Base-by-base conservation (phyloP, 805 yeast genomes). In the Pichia insulana region DNA sequence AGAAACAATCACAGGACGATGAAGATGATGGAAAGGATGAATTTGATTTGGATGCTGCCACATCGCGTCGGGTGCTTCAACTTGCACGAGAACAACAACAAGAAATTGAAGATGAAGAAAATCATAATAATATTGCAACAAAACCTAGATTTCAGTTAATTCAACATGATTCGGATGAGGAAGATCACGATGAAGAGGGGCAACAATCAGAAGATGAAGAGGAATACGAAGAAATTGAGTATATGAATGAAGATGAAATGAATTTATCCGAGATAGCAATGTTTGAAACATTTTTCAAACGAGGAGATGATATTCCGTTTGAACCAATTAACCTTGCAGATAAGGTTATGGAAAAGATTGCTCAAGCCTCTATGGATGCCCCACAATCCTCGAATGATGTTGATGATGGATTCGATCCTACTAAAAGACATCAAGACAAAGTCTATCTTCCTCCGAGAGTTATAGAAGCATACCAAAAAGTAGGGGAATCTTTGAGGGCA, bases 371-470 rank as follows among this genome's bases (percentile, higher is more conserved):
- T 36, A 54, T 49, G 30, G 49, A 54, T 43, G 60, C 59, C 37
- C 49, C 50, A 41, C 45, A 45, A 34, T 35, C 25, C 8, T 33
- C 15, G 16, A 63, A 59, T 31, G 48, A 52, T 36, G 63, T 60
- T 39, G 52, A 42, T 7, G 62, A 60, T 32, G 51, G 52, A 36
- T 46, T 35, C 9, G 53, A 56, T 36, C 40, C 45, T 19, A 41
- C 41, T 22, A 62, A 59, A 52, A 70, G 67, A 61, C 76, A 71
- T 13, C 66, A 59, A 17, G 90, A 86, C 53, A 86, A 81, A 40
- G 96, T 90, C 4, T 71, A 83, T 52, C 71, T 92, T 45, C 98
- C 99, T 7, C 96, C 96, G 44, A 89, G 92, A 61, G 97, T 92
- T 43, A 88, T 92, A 55, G 88, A 84, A 50, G 97, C 96, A 1